Conservation (phyloP, 2,329 filamentous ascomycete species). For the Zasmidium citrigriseum region DNA sequence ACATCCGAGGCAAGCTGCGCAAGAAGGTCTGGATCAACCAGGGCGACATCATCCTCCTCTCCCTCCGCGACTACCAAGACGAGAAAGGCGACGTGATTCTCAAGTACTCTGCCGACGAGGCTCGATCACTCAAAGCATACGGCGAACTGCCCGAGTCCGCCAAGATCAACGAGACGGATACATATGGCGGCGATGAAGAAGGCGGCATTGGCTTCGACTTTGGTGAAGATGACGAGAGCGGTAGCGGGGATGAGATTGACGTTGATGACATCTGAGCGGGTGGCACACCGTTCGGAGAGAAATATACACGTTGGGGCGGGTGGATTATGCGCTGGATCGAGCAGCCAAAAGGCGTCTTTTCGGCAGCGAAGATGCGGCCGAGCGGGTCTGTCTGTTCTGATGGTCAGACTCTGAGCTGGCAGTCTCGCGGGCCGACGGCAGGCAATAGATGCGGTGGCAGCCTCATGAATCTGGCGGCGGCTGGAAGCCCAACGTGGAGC, state of each 20-base stretch:
- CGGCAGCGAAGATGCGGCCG: neutral
- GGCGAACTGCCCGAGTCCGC: conserved; percentile 95
- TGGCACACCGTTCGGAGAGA: neutral
- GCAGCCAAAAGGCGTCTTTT: neutral
- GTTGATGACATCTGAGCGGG: conserved; percentile 81
- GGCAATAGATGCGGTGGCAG: neutral
- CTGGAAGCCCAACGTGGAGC: neutral
- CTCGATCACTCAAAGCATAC: conserved; percentile 91
- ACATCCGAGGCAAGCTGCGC: conserved; percentile 92
- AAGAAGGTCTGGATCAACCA: conserved; percentile 99
- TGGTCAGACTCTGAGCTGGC: neutral
- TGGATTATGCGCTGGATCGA: neutral
- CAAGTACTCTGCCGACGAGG: conserved; percentile 95
- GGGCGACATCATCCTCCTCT: conserved; percentile 88
- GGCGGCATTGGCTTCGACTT: conserved; percentile 98
- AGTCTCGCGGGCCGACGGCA: neutral
- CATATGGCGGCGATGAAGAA: conserved; percentile 85
- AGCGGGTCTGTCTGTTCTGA: neutral
- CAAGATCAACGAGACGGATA: conserved; percentile 99
- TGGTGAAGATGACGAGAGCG: conserved; percentile 76
- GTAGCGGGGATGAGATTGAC: conserved; percentile 76
- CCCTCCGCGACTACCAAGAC: conserved; percentile 88
- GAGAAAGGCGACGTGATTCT: conserved; percentile 91
- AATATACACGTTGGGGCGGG: neutral
- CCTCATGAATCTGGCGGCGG: neutral